Evolutionary conservation across 345 rosid genomes (phyloP).

Genomic region (Brassica cretica): DNA sequence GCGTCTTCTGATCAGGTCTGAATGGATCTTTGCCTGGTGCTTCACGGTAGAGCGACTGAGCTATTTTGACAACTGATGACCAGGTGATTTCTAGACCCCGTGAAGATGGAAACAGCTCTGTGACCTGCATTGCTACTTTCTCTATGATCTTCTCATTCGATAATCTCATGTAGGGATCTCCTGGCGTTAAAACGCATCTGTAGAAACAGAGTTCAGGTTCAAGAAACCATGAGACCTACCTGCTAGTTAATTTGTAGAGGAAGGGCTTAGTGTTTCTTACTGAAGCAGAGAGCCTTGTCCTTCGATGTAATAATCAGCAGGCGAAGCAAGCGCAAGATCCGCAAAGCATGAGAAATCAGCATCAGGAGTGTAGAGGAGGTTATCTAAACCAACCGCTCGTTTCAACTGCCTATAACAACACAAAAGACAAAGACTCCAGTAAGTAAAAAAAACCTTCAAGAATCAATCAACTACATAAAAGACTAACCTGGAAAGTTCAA

Average conservation of each 20-base stretch:
- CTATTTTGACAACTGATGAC: conserved; percentile 96
- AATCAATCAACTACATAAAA: not conserved
- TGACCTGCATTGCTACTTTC: conserved; percentile 87
- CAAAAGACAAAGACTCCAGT: conserved; percentile 3
- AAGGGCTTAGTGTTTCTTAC: conserved; percentile 48
- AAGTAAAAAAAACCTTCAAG: not conserved
- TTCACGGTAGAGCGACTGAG: conserved; percentile 92
- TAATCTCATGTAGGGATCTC: conserved; percentile 95
- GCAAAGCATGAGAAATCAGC: conserved; percentile 99
- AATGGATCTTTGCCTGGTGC: conserved; percentile 97
- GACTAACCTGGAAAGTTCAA: conserved; percentile 71
- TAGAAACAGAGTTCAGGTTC: conserved; percentile 19
- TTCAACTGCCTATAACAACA: conserved; percentile 72
- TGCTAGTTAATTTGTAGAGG: not conserved
- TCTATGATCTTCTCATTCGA: conserved; percentile 76
- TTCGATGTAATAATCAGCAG: conserved; percentile 89
- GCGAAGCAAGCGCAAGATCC: conserved; percentile 87
- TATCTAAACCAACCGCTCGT: conserved; percentile 82
- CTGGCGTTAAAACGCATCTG: conserved; percentile 95
- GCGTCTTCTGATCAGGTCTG: conserved; percentile 96
- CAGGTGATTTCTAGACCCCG: conserved; percentile 80
- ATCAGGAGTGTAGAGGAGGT: conserved; percentile 95
- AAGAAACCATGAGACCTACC: conserved; percentile 5
- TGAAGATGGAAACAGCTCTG: conserved; percentile 80
- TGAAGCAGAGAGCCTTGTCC: conserved; percentile 98